phyloP scores from a whole-genome alignment of 306 rosid species.

The Arachis stenosperma region DNA sequence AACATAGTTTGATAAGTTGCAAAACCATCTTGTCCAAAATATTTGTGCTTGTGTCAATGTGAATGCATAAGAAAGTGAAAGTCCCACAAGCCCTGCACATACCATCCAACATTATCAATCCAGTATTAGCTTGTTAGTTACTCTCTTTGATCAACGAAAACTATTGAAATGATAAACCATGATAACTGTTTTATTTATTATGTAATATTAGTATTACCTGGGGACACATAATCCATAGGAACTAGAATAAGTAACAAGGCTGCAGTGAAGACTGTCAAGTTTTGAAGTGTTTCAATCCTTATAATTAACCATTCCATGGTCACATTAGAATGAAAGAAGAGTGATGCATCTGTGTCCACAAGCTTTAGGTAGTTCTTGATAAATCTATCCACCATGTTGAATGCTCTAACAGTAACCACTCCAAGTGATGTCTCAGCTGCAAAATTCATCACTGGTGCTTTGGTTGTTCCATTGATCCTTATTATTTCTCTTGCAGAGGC shows the following conservation, averaged over 20 bases:
- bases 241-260: constrained; percentile 60
- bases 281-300: constrained; percentile 71
- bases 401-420: constrained; percentile 77
- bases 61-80: constrained; percentile 78
- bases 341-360: constrained; percentile 68
- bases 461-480: constrained; percentile 87
- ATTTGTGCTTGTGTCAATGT: constrained; percentile 46
- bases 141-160: no score
- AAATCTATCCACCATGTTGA: constrained; percentile 57
- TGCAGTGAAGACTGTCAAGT: constrained; percentile 66
- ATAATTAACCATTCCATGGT: constrained; percentile 68
- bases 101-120: constrained; percentile 3
- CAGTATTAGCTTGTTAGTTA: not conserved
- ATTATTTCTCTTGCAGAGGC: constrained; percentile 75
- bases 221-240: constrained; percentile 62
- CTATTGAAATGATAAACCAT: not conserved
- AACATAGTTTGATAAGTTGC: constrained; percentile 59
- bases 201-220: constrained; percentile 49
- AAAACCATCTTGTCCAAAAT: constrained; percentile 56
- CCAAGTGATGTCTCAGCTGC: constrained; percentile 84
- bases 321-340: constrained; percentile 70
- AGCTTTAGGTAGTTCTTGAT: constrained; percentile 58
- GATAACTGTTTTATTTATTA: not conserved
- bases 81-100: constrained; percentile 74
- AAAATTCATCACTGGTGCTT: constrained; percentile 84